phyloP scores from a whole-genome alignment of 2,329 filamentous ascomycete genomes.

The Ceratocystis cubensis region DNA sequence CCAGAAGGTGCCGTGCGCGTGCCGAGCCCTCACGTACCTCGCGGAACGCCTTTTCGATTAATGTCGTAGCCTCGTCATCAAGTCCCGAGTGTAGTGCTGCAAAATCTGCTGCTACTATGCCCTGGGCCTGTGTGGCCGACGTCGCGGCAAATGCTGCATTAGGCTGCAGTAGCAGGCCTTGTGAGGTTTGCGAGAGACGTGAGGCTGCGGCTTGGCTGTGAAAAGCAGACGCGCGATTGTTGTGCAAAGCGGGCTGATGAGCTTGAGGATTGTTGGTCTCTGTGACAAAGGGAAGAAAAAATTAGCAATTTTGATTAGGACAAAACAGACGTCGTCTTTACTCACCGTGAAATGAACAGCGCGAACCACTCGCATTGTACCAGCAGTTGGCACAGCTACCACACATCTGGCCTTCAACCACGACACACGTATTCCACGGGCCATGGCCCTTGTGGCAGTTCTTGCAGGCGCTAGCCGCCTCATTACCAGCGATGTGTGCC shows the following conservation, averaged over 20 bases:
- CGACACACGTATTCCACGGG: slow-evolving; percentile 46
- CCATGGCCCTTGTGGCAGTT: slow-evolving; percentile 50
- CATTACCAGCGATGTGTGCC: slow-evolving; percentile 42
- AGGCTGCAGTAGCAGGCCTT: slow-evolving; percentile 8
- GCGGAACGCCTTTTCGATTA: slow-evolving; percentile 36
- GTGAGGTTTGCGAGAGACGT: slow-evolving; percentile 21
- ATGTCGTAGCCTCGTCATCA: slow-evolving; percentile 30
- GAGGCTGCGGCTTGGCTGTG: slow-evolving; percentile 22
- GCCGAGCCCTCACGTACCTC: slow-evolving; percentile 35
- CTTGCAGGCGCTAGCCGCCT: slow-evolving; percentile 40
- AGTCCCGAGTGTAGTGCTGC: slow-evolving; percentile 26
- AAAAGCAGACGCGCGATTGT: slow-evolving; percentile 12
- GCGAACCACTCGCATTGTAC: slow-evolving; percentile 48
- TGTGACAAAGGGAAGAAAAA: slow-evolving; percentile 23
- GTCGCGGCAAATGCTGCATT: slow-evolving; percentile 1
- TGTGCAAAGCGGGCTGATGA: slow-evolving; percentile 24
- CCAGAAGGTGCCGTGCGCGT: slow-evolving; percentile 36
- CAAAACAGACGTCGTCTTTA: slow-evolving; percentile 12
- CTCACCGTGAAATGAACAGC: slow-evolving; percentile 49
- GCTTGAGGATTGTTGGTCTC: slow-evolving; percentile 36
- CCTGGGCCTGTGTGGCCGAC: background rate
- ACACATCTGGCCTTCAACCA: slow-evolving; percentile 48
- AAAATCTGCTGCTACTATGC: background rate
- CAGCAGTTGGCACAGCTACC: slow-evolving; percentile 52
- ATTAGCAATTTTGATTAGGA: slow-evolving; percentile 2